Conservation (phyloP, 768 basidiomycete genomes). For the Inosperma sp. region DNA sequence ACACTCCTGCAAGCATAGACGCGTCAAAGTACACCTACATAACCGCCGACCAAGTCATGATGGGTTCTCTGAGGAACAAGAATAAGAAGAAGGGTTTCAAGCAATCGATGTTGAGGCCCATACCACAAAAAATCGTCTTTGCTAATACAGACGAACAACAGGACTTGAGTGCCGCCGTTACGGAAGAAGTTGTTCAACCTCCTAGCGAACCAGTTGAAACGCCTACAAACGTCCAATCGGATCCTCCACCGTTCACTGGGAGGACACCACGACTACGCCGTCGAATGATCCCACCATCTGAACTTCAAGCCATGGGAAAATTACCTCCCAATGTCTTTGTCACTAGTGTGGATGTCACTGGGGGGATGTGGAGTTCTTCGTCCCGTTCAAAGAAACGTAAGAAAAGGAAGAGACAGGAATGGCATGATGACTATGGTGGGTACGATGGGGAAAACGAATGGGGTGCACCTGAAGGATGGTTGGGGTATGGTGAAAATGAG, state of each 20-base stretch:
- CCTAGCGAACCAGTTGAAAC: neutral
- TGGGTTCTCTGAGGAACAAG: constrained; percentile 63
- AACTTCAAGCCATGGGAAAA: constrained; percentile 43
- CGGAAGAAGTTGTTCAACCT: neutral
- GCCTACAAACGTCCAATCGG: constrained; percentile 1
- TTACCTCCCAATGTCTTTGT: constrained; percentile 64
- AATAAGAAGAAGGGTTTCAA: constrained; percentile 72
- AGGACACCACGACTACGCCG: constrained; percentile 1
- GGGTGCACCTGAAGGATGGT: constrained; percentile 11
- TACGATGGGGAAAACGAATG: constrained; percentile 8
- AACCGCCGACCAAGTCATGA: constrained; percentile 29
- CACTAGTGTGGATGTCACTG: constrained; percentile 68
- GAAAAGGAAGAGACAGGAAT: constrained; percentile 33
- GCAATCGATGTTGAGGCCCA: constrained; percentile 39
- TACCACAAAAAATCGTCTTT: constrained; percentile 51
- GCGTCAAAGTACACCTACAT: constrained; percentile 12
- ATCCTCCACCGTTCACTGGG: too few relatives aligned
- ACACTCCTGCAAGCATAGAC: neutral
- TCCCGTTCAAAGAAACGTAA: constrained; percentile 4
- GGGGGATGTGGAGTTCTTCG: constrained; percentile 32
- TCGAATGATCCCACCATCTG: constrained; percentile 60
- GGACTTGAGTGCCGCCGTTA: neutral
- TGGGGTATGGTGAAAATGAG: constrained; percentile 15
- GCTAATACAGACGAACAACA: neutral
- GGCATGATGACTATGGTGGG: constrained; percentile 12